A percentile compares a stretch with the other conserved stretches of the same genome.
phyloP scores from a whole-genome alignment of 1,139 yeast species.

The Chernovozyma aurita region DNA sequence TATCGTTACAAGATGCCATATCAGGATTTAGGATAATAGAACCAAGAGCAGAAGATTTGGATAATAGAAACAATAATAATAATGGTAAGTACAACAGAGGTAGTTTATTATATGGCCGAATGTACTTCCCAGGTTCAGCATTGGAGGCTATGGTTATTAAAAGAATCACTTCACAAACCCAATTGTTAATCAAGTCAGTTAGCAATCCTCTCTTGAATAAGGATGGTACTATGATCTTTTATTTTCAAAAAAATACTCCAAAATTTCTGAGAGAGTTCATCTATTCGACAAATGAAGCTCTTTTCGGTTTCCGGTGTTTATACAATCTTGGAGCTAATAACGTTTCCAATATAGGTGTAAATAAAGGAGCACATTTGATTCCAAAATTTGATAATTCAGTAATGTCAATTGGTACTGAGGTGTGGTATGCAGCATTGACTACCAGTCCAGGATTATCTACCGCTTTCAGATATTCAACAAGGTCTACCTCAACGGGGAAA shows the following conservation, averaged over 20 bases:
- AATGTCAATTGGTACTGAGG: slow-evolving; percentile 75
- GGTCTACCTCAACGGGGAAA: slow-evolving; percentile 80
- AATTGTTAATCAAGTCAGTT: slow-evolving; percentile 68
- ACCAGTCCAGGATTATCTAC: slow-evolving; percentile 85
- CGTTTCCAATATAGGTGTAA: slow-evolving; percentile 7
- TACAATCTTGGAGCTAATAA: slow-evolving; percentile 54
- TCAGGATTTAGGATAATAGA: slow-evolving; percentile 69
- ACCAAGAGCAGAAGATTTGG: slow-evolving; percentile 22
- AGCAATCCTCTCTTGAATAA: slow-evolving; percentile 60
- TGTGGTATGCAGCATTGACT: slow-evolving; percentile 83
- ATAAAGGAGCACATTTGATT: slow-evolving; percentile 15
- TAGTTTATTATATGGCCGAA: slow-evolving; percentile 62
- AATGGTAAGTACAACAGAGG: slow-evolving; percentile 9
- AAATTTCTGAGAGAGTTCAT: slow-evolving; percentile 70
- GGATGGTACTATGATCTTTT: slow-evolving; percentile 61
- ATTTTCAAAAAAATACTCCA: slow-evolving; percentile 66
- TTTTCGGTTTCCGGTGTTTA: slow-evolving; percentile 77
- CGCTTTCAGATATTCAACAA: slow-evolving; percentile 79
- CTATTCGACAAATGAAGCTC: slow-evolving; percentile 83
- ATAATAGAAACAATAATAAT: slow-evolving; percentile 1
- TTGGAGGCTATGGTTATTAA: slow-evolving; percentile 86
- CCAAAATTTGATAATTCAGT: slow-evolving; percentile 45
- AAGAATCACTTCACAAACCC: slow-evolving; percentile 56
- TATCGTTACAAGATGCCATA: slow-evolving; percentile 68
- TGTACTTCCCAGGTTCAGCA: slow-evolving; percentile 84